These are phyloP conservation scores for Fusarium concolor DNA, from an alignment of 2,329 filamentous ascomycete species.

Conservation along the genomic window DNA sequence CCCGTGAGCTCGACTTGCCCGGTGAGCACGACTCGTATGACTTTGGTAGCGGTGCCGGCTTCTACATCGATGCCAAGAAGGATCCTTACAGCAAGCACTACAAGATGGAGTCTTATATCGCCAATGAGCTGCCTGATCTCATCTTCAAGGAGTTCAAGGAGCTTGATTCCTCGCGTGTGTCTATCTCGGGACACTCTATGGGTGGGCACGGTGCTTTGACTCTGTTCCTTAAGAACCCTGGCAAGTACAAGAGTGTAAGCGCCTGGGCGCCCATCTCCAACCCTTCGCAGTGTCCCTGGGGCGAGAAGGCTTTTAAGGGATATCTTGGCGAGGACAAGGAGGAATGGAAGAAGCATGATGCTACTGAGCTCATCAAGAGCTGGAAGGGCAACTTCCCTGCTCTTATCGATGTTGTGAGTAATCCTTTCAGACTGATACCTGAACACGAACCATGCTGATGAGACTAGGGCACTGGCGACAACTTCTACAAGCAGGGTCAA, in stretches of 20 bases:
- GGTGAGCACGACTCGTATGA: constrained; percentile 92
- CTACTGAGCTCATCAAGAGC: constrained; percentile 85
- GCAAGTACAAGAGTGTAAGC: constrained; percentile 87
- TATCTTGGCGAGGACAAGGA: constrained; percentile 84
- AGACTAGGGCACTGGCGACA: constrained; percentile 84
- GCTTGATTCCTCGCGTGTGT: constrained; percentile 77
- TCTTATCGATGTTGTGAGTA: constrained; percentile 85
- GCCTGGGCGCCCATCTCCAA: constrained; percentile 94
- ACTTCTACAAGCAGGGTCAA: constrained; percentile 96
- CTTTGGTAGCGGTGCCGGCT: constrained; percentile 91
- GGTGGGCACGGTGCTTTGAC: constrained; percentile 96
- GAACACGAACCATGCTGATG: neutral
- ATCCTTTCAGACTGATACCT: neutral
- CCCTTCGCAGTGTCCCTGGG: constrained; percentile 88
- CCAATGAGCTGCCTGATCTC: constrained; percentile 82
- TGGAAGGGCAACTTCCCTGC: constrained; percentile 80
- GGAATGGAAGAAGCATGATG: constrained; percentile 90
- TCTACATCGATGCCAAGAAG: constrained; percentile 89
- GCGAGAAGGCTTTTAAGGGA: constrained; percentile 91
- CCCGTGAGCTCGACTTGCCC: constrained; percentile 81
- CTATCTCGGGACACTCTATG: constrained; percentile 96
- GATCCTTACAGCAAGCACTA: constrained; percentile 82
- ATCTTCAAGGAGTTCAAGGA: constrained; percentile 78
- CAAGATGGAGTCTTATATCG: constrained; percentile 94
- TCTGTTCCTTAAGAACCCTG: constrained; percentile 90